A percentile compares a stretch with the other conserved stretches of the same genome.
These are phyloP conservation scores for Xerocomus spinulosus DNA, from an alignment of 768 basidiomycete genomes.

Conservation along the genomic window DNA sequence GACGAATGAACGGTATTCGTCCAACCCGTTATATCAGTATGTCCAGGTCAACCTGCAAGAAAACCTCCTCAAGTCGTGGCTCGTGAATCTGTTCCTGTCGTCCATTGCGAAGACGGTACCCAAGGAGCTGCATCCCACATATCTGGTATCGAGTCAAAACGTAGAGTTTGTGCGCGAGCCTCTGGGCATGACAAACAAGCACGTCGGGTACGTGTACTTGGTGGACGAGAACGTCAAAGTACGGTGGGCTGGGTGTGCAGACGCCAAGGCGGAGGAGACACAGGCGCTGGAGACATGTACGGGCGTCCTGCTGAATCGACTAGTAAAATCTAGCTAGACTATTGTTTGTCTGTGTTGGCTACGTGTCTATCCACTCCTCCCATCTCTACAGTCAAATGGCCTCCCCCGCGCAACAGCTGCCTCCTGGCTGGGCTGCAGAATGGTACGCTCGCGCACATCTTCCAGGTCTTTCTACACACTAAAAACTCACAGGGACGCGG, in stretches of 20 bases:
- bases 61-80: constrained; percentile 86
- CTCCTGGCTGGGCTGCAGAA: constrained; percentile 90
- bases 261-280: constrained; percentile 71
- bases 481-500: constrained; percentile 58
- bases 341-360: constrained; percentile 28
- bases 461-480: constrained; percentile 6
- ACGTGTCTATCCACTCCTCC: constrained; percentile 16
- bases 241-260: constrained; percentile 90
- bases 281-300: constrained; percentile 64
- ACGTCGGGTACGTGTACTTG: constrained; percentile 88
- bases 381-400: constrained; percentile 33
- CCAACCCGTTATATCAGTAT: constrained; percentile 62
- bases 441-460: constrained; percentile 51
- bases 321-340: constrained; percentile 32
- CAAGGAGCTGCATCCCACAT: constrained; percentile 57
- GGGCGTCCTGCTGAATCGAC: constrained; percentile 60
- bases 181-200: constrained; percentile 83
- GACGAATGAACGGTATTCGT: constrained; percentile 47
- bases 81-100: constrained; percentile 80
- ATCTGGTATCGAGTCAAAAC: constrained; percentile 77
- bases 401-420: constrained; percentile 61
- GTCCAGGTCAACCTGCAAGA: constrained; percentile 92
- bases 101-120: constrained; percentile 69
- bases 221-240: constrained; percentile 82
- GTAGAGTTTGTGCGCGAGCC: constrained; percentile 83